Evolutionary conservation across 495 filamentous ascomycete genomes (phyloP).

Genomic region (Penicillium roqueforti): DNA sequence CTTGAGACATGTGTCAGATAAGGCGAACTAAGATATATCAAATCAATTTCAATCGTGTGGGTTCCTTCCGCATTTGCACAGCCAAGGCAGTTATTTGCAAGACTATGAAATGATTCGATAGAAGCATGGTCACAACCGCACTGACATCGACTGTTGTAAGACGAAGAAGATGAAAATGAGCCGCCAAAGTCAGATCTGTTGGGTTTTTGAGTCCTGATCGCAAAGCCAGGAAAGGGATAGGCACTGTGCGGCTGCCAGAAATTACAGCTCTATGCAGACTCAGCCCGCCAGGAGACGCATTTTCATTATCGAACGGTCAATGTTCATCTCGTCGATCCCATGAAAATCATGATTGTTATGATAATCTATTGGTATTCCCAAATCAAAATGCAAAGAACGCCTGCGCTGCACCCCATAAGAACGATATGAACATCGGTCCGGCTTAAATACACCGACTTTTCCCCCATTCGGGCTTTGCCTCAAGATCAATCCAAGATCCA

Average conservation of each 20-base stretch:
- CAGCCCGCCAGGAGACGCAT: neutral
- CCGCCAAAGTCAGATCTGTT: neutral
- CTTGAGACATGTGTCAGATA: neutral
- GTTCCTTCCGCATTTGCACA: neutral
- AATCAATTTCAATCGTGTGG: neutral
- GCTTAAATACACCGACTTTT: constrained; percentile 20
- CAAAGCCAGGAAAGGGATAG: neutral
- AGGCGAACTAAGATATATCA: neutral
- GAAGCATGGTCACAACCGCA: neutral
- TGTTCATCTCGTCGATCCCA: constrained; percentile 4
- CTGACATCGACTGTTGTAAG: neutral
- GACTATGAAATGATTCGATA: neutral
- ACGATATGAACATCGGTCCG: constrained; percentile 21
- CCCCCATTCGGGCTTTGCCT: neutral
- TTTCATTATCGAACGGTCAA: neutral
- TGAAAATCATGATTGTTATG: constrained; percentile 18
- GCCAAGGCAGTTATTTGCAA: neutral
- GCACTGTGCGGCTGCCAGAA: neutral
- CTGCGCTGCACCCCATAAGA: constrained; percentile 30
- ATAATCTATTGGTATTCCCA: constrained; percentile 29
- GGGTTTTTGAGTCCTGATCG: neutral
- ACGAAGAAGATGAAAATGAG: neutral
- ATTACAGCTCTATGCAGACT: neutral
- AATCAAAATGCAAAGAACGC: constrained; percentile 31
- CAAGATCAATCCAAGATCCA: neutral